Percentiles rank a stretch among this genome's conserved stretches.
phyloP scores from a whole-genome alignment of 345 rosid genomes.

The Linum trigynum region DNA sequence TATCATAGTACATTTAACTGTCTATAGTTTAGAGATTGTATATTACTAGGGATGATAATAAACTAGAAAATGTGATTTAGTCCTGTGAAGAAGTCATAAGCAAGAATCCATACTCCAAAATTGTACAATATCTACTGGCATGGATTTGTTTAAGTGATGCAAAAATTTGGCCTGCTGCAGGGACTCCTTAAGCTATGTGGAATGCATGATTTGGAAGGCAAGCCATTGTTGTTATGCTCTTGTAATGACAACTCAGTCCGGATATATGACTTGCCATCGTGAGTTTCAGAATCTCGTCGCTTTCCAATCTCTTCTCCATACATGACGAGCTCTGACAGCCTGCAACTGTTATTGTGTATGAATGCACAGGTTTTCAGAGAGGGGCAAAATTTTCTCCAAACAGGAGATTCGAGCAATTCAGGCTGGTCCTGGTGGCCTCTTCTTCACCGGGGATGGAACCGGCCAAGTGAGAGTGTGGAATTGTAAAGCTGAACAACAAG shows the following conservation, averaged over 20 bases:
- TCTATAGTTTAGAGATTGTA: too few relatives aligned
- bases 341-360: background rate
- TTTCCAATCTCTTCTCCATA: background rate
- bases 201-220: slow-evolving; percentile 14
- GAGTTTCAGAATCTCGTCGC: slow-evolving; percentile 20
- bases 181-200: slow-evolving; percentile 11
- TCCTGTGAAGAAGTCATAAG: background rate
- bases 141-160: background rate
- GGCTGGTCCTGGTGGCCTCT: slow-evolving; percentile 70
- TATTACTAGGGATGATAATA: too few relatives aligned
- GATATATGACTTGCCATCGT: slow-evolving; percentile 85
- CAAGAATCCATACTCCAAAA: background rate
- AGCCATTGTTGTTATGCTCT: slow-evolving; percentile 20
- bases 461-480: slow-evolving; percentile 94
- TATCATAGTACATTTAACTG: too few relatives aligned
- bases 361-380: slow-evolving; percentile 58
- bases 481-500: slow-evolving; percentile 34
- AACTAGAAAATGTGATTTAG: too few relatives aligned
- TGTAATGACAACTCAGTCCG: slow-evolving; percentile 14
- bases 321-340: background rate
- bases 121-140: background rate
- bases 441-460: slow-evolving; percentile 90
- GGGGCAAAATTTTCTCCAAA: slow-evolving; percentile 79
- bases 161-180: slow-evolving; percentile 1
- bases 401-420: slow-evolving; percentile 77